phyloP scores from a whole-genome alignment of 2,329 filamentous ascomycete genomes.

The Shiraia sp. region DNA sequence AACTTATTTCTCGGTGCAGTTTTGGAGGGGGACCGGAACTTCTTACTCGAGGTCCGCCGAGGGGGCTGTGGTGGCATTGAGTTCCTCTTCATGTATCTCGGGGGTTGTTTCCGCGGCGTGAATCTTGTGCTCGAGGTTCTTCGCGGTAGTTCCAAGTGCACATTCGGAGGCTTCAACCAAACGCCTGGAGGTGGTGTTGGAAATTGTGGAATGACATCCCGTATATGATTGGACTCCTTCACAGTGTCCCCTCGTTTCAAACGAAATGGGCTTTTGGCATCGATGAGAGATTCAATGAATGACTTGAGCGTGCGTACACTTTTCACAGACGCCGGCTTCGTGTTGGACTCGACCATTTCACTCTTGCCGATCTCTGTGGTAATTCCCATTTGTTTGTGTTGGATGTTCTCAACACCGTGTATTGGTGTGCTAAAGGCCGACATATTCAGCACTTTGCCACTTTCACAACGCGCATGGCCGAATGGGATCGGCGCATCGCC shows the following conservation, averaged over 20 bases:
- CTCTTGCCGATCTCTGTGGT: neutral
- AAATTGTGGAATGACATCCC: conserved; percentile 21
- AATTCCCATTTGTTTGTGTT: neutral
- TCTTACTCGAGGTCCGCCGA: too few relatives aligned
- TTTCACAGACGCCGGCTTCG: neutral
- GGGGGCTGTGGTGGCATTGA: too few relatives aligned
- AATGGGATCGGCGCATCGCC: too few relatives aligned
- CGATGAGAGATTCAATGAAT: conserved; percentile 31
- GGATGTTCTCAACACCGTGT: neutral
- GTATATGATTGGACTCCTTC: conserved; percentile 18
- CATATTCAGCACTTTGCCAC: conserved; percentile 25
- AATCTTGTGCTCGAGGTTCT: too few relatives aligned
- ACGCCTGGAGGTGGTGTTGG: conserved; percentile 19
- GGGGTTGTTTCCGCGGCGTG: too few relatives aligned
- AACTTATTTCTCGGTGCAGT: too few relatives aligned
- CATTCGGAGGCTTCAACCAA: conserved; percentile 6
- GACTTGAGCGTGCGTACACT: neutral
- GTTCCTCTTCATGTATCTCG: too few relatives aligned
- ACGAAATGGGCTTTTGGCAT: conserved; percentile 32
- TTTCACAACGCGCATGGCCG: conserved; percentile 1
- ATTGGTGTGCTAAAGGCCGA: conserved; percentile 21
- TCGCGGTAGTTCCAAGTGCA: neutral
- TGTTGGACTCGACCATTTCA: conserved; percentile 3
- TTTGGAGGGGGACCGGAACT: too few relatives aligned
- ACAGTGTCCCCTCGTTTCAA: conserved; percentile 32